Evolutionary conservation across 2,329 filamentous ascomycete species (phyloP).

Genomic region (Pseudogymnoascus sp.): DNA sequence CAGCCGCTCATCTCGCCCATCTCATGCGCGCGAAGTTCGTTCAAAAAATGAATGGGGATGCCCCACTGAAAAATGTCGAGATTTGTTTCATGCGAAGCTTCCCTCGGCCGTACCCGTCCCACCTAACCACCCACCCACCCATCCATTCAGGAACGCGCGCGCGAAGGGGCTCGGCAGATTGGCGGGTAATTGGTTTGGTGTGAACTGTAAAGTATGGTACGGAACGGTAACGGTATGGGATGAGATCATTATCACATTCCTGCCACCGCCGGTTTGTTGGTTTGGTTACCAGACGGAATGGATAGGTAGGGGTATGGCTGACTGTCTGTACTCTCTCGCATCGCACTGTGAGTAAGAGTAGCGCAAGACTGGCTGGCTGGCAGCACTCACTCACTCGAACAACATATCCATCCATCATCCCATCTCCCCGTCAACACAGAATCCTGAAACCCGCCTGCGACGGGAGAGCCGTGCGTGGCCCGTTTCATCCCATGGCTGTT

Average conservation of each 20-base stretch:
- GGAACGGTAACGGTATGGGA: no score
- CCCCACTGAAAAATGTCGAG: background rate
- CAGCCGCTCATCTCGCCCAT: no score
- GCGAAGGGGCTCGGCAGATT: background rate
- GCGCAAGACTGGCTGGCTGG: background rate
- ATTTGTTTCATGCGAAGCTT: constrained; percentile 10
- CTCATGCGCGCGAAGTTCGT: no score
- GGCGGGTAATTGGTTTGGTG: background rate
- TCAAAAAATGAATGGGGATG: no score
- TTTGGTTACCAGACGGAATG: background rate
- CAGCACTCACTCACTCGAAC: background rate
- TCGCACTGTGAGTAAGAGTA: background rate
- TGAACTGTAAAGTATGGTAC: no score
- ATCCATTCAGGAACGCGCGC: background rate
- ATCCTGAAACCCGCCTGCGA: background rate
- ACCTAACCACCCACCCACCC: background rate
- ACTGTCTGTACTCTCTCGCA: background rate
- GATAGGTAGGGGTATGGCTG: background rate
- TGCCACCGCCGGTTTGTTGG: background rate
- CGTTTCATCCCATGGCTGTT: background rate
- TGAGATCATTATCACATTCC: background rate
- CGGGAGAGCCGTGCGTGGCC: background rate
- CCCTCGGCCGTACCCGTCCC: constrained; percentile 1
- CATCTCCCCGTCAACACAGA: background rate
- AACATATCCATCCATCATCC: background rate